Evolutionary conservation across 2,329 filamentous ascomycete genomes (phyloP), one percentile per base, ranked within the genome.

Genomic region (Pseudogymnoascus sp.): DNA sequence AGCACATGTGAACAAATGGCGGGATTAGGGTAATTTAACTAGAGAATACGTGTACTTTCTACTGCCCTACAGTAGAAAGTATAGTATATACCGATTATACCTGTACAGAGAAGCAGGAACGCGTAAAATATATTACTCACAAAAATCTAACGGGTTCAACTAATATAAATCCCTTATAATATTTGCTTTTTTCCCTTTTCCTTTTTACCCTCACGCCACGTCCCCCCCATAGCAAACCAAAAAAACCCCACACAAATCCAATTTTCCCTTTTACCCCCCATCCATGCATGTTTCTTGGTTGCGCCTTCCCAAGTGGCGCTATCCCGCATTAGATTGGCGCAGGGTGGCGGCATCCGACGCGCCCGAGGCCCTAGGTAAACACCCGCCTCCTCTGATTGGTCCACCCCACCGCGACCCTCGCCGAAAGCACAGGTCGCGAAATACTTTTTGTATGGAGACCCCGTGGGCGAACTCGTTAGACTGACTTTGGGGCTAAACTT

Each of bases 281-380:
- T 53, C 44, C 44, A 46, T 46, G 42, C 14, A 7, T 2, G 28
- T 1, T 21, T 14, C 4, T 1, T n/a, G 44, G 14, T 31, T 31
- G 23, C 38, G 42, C 1, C 42, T 28, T 6, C 37, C 37, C 37
- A 8, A n/a, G n/a, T 53, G 46, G 25, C 46, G 46, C 46, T 53
- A 53, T 53, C 46, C 46, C 46, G 25, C 46, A 53, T 53, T 53
- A 14, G 46, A 11, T 12, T 18, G 25, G 46, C 46, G 25, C 46
- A 53, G 46, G 46, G 46, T 53, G 46, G 46, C 46, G 46, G 46
- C 46, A 53, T 53, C 46, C 46, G 46, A 53, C 46, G 25, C 46
- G 46, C 46, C 46, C 46, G 46, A 53, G 46, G 46, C 46, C 25
- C 16, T 11, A n/a, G 46, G 46, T 53, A 53, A 34, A 53, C n/a